Evolutionary conservation across 495 filamentous ascomycete species (phyloP).

Genomic region (Lasiosphaeria miniovina): DNA sequence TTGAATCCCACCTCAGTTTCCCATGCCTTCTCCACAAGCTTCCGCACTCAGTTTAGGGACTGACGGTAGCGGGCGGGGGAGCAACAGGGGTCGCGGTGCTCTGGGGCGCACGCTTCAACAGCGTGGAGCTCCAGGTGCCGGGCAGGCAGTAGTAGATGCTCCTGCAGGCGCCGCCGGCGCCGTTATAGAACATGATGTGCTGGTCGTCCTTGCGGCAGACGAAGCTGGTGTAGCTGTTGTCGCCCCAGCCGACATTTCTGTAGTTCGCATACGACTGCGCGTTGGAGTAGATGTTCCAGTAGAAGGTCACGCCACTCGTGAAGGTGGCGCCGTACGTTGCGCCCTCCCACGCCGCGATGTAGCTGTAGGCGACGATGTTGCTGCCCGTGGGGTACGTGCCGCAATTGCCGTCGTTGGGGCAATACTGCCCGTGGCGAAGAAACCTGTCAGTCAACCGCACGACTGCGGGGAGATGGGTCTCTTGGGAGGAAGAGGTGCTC

Average conservation of each 20-base stretch:
- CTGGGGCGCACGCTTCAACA: no score
- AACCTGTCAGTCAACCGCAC: not conserved
- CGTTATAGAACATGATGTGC: not conserved
- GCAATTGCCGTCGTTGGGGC: slow-evolving; percentile 16
- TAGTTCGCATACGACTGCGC: slow-evolving; percentile 15
- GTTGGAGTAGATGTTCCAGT: slow-evolving; percentile 17
- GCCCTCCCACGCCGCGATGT: slow-evolving; percentile 16
- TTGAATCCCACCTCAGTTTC: no score
- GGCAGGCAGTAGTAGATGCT: slow-evolving; percentile 9
- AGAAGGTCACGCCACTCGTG: slow-evolving; percentile 12
- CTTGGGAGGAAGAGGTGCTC: not conserved
- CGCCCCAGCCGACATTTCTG: slow-evolving; percentile 12
- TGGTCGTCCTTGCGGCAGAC: slow-evolving; percentile 13
- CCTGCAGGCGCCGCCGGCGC: not conserved
- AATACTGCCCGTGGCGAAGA: not conserved
- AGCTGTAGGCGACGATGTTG: slow-evolving; percentile 4
- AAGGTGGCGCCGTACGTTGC: slow-evolving; percentile 12
- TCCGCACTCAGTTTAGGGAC: no score
- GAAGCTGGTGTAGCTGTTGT: slow-evolving; percentile 14
- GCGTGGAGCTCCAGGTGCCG: no score
- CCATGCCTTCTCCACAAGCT: no score
- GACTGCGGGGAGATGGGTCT: not conserved
- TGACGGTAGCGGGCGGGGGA: no score
- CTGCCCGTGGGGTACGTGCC: not conserved
- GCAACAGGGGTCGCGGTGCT: no score